Percentiles rank a stretch among this genome's conserved stretches.
phyloP scores from a whole-genome alignment of 163 green algal genomes.

The Volvox carteri region DNA sequence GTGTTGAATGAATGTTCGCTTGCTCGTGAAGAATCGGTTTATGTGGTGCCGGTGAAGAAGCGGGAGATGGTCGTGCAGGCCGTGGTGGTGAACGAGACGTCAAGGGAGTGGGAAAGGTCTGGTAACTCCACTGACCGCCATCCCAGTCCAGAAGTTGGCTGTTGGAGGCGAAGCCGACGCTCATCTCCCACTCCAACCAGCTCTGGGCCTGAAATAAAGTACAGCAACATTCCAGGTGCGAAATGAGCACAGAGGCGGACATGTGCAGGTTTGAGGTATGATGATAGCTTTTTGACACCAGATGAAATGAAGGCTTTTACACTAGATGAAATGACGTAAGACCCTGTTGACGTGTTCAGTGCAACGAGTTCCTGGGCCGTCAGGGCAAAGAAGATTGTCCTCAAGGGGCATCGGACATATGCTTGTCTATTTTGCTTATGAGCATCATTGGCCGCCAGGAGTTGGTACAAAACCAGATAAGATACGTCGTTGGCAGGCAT shows the following conservation, averaged over 20 bases:
- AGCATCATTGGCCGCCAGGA: conserved; percentile 17
- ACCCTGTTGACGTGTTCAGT: background rate
- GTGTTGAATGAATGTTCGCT: no score
- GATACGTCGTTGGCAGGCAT: background rate
- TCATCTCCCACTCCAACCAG: conserved; percentile 67
- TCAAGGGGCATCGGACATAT: conserved; percentile 54
- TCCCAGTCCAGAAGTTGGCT: conserved; percentile 65
- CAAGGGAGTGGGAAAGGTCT: background rate
- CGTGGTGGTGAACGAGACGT: background rate
- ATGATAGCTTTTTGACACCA: no score
- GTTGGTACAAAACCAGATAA: background rate
- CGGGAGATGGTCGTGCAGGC: no score
- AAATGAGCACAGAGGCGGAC: no score
- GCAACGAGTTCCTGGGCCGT: conserved; percentile 16
- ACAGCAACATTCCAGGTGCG: background rate
- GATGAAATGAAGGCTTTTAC: no score
- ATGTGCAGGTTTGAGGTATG: no score
- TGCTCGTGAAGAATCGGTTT: no score
- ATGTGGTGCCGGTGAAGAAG: no score
- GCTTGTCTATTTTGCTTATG: conserved; percentile 48
- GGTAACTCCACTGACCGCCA: conserved; percentile 53
- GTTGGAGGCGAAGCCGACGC: conserved; percentile 56
- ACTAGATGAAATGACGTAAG: no score
- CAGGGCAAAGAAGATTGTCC: conserved; percentile 44
- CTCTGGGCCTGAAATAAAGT: conserved; percentile 53